These are phyloP conservation scores for Mucor plumbeus DNA, from an alignment of 371 early-diverging fungal species.

Conservation along the genomic window DNA sequence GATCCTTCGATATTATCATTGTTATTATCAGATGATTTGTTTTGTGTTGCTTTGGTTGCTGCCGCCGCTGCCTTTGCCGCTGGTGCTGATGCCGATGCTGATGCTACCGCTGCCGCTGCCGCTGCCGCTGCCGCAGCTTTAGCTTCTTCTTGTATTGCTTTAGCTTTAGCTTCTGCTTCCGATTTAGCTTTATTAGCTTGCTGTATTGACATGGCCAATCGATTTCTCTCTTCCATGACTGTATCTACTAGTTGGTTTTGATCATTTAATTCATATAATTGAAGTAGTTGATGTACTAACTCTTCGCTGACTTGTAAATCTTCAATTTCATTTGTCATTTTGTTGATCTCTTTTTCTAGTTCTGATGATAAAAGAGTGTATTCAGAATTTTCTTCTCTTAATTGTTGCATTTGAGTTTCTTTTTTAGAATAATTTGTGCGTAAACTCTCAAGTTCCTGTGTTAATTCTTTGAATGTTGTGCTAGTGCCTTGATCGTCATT, in stretches of 20 bases:
- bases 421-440: background rate
- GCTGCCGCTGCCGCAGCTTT: background rate
- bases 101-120: background rate
- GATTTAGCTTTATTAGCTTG: background rate
- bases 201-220: conserved; percentile 12
- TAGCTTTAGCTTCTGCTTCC: background rate
- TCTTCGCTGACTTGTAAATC: conserved; percentile 21
- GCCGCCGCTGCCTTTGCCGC: background rate
- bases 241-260: conserved; percentile 11
- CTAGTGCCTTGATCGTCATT: conserved; percentile 1
- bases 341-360: conserved; percentile 37
- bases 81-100: background rate
- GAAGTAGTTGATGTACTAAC: background rate
- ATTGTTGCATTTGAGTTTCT: conserved; percentile 21
- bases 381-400: conserved; percentile 43
- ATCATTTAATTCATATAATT: background rate
- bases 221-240: background rate
- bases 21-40: conserved; percentile 17
- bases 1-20: conserved; percentile 18
- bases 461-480: background rate
- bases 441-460: background rate
- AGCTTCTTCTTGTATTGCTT: background rate
- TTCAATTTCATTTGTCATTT: conserved; percentile 34
- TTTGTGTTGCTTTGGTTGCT: conserved; percentile 8
- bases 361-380: conserved; percentile 36